Evolutionary conservation across 1,139 yeast genomes (phyloP), one percentile per base, ranked within the genome.

Genomic region (Eremothecium cymbalariae): DNA sequence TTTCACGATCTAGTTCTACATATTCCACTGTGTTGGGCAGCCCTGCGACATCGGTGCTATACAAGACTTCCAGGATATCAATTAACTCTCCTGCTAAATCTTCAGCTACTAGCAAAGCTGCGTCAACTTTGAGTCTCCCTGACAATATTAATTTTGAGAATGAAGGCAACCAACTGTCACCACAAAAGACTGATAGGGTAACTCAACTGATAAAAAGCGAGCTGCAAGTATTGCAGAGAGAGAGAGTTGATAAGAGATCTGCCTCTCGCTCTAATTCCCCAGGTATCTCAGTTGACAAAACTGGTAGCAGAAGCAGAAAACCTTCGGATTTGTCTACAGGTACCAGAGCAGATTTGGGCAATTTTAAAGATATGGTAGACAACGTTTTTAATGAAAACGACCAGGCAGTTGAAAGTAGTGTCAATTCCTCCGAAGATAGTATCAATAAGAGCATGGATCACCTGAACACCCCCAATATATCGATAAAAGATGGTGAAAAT

Each of bases 21-120:
- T 32, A 35, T 16, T 33, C 36, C 13, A 35, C 34, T 23, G 21
- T 29, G 7, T 31, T 39, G 8, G 50, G 50, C 4, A 55, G 56
- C 33, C 60, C 60, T n/a, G 60, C 60, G 1, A 45, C 59, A 0
- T 56, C 60, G 3, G 55, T 53, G 5, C 44, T 56, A 2, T 56
- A 56, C 28, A 56, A 56, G 9, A 56, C 57, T 1, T 56, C 60
- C 3, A 50, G 60, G 39, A 55, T 56, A 14, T 48, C 57, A n/a
- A 54, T 55, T 6, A 45, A 47, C 15, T 48, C 56, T 13, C 51
- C 55, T 7, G 33, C 23, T 22, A 31, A 28, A 14, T 30, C 36
- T 17, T n/a, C 19, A 11, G 9, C 21, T 25, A 26, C 9, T 22
- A 24, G 6, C 16, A 32, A 18, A 18, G 24, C n/a, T 13, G 19